Evolutionary conservation across 164 flowering plant genomes (phyloP), one percentile per base, ranked within the genome.

Genomic region (Buxus sempervirens): DNA sequence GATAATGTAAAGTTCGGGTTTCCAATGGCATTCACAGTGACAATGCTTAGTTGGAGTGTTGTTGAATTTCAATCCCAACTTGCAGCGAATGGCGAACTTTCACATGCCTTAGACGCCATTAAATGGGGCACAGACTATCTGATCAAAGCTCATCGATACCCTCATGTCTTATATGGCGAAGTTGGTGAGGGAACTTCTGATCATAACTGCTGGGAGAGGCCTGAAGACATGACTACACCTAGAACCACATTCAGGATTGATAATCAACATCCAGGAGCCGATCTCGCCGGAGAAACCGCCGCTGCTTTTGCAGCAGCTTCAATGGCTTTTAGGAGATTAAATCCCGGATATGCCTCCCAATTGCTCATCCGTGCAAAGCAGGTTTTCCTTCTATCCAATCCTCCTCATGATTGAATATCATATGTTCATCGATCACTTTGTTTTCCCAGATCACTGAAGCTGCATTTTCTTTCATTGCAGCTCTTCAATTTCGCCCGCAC

Each of bases 261-360:
- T 58, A 72, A 61, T 0, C 54, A 75, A n/a, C 62, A 82, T 24
- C 94, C 94, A 0, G 94, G 97, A 0, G 72, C 94, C 0, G 97
- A 87, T 65, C 81, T 91, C 2, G 94, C 91, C 6, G 97, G 80
- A 0, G 94, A 91, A 74, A 82, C 90, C 0, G 86, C 94, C 0
- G 97, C 97, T 20, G 92, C 97, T 42, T 9, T 89, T 9, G 92
- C 94, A 21, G 92, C 94, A 0, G 83, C 97, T 1, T 78, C 92
- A 53, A 63, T 86, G 1, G 92, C 77, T 26, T 91, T 91, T 66
- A 57, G 16, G 58, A 54, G 54, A 12, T 53, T 67, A 0, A 61
- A 87, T 27, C 63, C 85, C 24, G 32, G 45, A 0, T 88, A 90
- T 72, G 54, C 90, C 0, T 15, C 65, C 26, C 16, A 18, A 28